Percentiles rank a stretch among this genome's conserved stretches.
These are phyloP conservation scores for Pseudopediastrum boryanum DNA, from an alignment of 139 green algal genomes.

Conservation along the genomic window DNA sequence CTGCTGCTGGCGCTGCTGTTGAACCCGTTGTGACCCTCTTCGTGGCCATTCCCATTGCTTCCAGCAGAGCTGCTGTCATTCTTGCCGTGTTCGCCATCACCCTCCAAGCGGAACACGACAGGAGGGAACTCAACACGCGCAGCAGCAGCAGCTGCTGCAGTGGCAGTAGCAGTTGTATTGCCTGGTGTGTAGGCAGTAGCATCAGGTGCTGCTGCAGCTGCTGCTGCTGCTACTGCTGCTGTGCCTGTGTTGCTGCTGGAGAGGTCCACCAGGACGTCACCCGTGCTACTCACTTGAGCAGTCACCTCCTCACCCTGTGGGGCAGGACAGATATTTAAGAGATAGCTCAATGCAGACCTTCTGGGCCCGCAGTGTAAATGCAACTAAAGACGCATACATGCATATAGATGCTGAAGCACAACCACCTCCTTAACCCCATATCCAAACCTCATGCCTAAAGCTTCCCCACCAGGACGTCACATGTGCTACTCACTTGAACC, in stretches of 20 bases:
- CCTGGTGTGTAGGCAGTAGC: not conserved
- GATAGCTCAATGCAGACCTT: too few species aligned
- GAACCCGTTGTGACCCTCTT: not conserved
- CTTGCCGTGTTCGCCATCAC: not conserved
- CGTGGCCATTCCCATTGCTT: not conserved
- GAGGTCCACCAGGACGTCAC: constrained; percentile 38
- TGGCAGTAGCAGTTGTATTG: not conserved
- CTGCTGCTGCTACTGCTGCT: not conserved
- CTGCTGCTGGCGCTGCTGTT: not conserved
- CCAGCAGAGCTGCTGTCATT: not conserved
- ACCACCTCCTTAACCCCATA: too few species aligned
- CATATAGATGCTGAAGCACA: too few species aligned
- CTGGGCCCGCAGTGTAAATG: too few species aligned
- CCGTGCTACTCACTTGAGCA: too few species aligned
- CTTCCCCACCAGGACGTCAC: too few species aligned
- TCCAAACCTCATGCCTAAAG: too few species aligned
- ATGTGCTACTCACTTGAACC: too few species aligned
- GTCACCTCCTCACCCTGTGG: too few species aligned
- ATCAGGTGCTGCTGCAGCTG: not conserved
- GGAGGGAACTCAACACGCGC: not conserved
- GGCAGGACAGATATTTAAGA: too few species aligned
- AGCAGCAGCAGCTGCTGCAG: not conserved
- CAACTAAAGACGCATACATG: too few species aligned
- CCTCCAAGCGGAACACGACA: not conserved
- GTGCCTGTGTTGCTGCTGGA: constrained; percentile 3